A percentile compares a stretch with the other conserved stretches of the same genome.
Conservation (phyloP, 345 rosid species). For the Brassica incana region DNA sequence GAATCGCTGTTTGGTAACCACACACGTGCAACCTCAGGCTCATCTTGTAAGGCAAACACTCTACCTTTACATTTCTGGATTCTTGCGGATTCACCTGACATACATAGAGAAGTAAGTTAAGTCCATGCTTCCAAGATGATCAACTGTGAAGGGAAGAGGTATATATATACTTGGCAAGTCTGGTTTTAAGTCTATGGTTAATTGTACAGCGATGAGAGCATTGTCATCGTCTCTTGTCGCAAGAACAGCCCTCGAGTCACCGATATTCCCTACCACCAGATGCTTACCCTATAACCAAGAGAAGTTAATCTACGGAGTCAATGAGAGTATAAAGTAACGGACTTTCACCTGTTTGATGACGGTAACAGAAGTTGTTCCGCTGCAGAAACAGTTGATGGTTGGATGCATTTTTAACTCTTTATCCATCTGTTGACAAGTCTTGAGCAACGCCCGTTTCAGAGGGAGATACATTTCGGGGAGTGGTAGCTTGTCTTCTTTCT, state of each 20-base stretch:
- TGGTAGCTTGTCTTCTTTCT: slow-evolving; percentile 42
- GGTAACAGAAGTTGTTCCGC: slow-evolving; percentile 89
- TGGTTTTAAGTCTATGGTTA: slow-evolving; percentile 95
- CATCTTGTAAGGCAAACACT: slow-evolving; percentile 93
- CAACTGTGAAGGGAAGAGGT: slow-evolving; percentile 37
- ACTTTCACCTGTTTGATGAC: slow-evolving; percentile 73
- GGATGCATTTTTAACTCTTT: slow-evolving; percentile 85
- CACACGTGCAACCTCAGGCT: slow-evolving; percentile 95
- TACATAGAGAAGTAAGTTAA: slow-evolving; percentile 20
- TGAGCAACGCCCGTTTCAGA: slow-evolving; percentile 63
- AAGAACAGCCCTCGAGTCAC: slow-evolving; percentile 91
- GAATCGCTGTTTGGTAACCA: slow-evolving; percentile 94
- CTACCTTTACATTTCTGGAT: slow-evolving; percentile 90
- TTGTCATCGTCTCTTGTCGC: slow-evolving; percentile 68
- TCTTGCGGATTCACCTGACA: slow-evolving; percentile 83
- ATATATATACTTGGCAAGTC: slow-evolving; percentile 75
- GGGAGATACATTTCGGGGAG: slow-evolving; percentile 61
- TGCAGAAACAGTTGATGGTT: slow-evolving; percentile 89
- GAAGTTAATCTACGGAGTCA: slow-evolving; percentile 1
- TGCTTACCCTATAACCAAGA: slow-evolving; percentile 61
- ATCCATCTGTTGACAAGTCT: slow-evolving; percentile 80
- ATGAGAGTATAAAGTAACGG: background rate
- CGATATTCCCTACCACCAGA: slow-evolving; percentile 76
- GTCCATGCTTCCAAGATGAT: background rate
- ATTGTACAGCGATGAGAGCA: slow-evolving; percentile 63